phyloP scores from a whole-genome alignment of 2,329 filamentous ascomycete species.

The Acephala macrosclerotiorum region DNA sequence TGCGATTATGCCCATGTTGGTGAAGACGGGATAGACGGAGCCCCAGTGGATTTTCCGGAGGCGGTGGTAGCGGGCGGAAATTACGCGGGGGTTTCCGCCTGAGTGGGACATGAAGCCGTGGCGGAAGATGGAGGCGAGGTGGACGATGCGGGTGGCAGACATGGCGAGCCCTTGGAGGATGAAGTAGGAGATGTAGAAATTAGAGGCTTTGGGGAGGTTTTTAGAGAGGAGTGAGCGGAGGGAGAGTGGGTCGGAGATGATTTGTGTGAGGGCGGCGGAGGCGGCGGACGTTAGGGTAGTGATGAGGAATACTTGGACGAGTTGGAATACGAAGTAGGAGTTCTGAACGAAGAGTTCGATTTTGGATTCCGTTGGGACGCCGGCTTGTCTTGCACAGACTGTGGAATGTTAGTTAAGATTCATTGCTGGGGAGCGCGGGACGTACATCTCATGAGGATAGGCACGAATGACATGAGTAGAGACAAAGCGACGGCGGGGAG shows the following conservation, averaged over 20 bases:
- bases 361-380: conserved; percentile 63
- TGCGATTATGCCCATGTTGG: conserved; percentile 63
- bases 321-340: conserved; percentile 88
- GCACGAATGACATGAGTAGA: conserved; percentile 66
- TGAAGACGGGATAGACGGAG: conserved; percentile 63
- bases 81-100: conserved; percentile 67
- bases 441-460: conserved; percentile 64
- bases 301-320: conserved; percentile 91
- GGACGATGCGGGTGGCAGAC: conserved; percentile 64
- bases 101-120: conserved; percentile 63
- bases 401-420: conserved; percentile 25
- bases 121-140: conserved; percentile 63
- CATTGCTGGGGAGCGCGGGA: conserved; percentile 18
- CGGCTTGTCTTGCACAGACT: conserved; percentile 66
- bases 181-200: conserved; percentile 75
- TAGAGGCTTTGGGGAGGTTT: conserved; percentile 67
- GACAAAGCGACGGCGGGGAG: conserved; percentile 66
- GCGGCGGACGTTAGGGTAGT: conserved; percentile 75
- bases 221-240: conserved; percentile 59
- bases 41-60: conserved; percentile 64
- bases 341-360: conserved; percentile 74
- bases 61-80: conserved; percentile 62
- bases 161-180: conserved; percentile 71
- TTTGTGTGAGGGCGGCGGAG: conserved; percentile 57
- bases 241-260: conserved; percentile 57